Evolutionary conservation across 768 basidiomycete genomes (phyloP), one percentile per base, ranked within the genome.

Genomic region (Brasilioporus rufonigricans): DNA sequence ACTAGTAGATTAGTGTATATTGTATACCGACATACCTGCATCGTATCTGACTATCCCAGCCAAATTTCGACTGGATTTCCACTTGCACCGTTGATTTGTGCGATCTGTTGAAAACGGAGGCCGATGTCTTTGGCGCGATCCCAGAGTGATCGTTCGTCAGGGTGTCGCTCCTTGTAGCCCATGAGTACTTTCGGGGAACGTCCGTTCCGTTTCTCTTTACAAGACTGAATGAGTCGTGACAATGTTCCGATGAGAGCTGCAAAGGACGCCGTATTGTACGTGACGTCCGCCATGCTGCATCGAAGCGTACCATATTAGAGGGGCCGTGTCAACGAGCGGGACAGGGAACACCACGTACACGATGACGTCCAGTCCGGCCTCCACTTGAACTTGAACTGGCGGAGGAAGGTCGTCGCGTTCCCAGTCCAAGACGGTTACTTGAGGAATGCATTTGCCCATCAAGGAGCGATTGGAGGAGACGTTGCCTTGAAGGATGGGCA

Each of bases 221-320:
- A 62, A 13, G 16, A 24, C 32, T 65, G 63, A 23, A 84, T 61
- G 5, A 94, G 74, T 3, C 70, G 65, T 5, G 74, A 70, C 23
- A 96, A 72, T 0, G 91, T 93, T n/a, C 73, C 72, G 18, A 92
- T 70, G 38, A 96, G 81, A 0, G 87, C 77, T 2, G 89, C 82
- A 69, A 96, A 97, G 2, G 91, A 88, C 1, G 84, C 74, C 1
- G 90, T 91, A 72, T 96, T 96, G 74, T 95, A 96, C 1, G 92
- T 87, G 9, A 95, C 91, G 62, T 97, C 94, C 13, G 93, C 90
- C 85, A 95, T 92, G 41, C 93, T 94, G 60, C 11, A 33, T 46
- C 29, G 41, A n/a, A n/a, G n/a, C n/a, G n/a, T n/a, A n/a, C n/a
- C n/a, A n/a, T 13, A 38, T 54, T 31, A 55, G 44, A 50, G 10